These are phyloP conservation scores for Penstemon newberryi DNA, from an alignment of 257 asterid genomes.

Conservation along the genomic window DNA sequence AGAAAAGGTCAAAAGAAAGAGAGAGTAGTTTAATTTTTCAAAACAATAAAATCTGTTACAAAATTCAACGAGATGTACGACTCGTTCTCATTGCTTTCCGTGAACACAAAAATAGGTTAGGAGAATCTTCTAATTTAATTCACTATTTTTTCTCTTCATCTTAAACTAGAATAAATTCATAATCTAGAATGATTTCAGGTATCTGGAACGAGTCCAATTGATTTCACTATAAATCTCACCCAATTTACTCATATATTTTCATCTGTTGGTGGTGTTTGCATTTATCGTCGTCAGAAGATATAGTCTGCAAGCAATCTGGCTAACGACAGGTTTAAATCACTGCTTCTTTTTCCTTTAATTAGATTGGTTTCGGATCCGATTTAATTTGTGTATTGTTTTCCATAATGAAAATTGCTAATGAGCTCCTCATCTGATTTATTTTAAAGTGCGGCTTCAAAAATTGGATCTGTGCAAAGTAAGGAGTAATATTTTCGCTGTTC, in stretches of 20 bases:
- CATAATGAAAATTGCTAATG: not conserved
- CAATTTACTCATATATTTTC: not conserved
- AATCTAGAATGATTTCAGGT: conserved; percentile 2
- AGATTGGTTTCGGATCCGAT: not conserved
- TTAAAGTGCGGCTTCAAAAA: too few relatives aligned
- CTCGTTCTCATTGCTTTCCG: not conserved
- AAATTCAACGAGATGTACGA: not conserved
- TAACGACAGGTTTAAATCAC: conserved; percentile 46
- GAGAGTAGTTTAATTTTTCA: too few relatives aligned
- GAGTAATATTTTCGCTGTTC: too few relatives aligned
- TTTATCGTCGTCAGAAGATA: conserved; percentile 25
- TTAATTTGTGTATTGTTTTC: not conserved
- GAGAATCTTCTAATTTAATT: too few relatives aligned
- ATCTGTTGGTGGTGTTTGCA: not conserved
- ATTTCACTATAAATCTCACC: conserved; percentile 36
- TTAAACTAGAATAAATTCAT: not conserved
- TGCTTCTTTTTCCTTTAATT: not conserved
- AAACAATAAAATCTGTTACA: not conserved
- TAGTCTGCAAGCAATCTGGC: conserved; percentile 60
- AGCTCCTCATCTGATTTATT: too few relatives aligned
- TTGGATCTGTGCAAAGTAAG: too few relatives aligned
- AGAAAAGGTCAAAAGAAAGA: too few relatives aligned
- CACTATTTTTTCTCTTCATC: not conserved
- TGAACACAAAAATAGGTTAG: not conserved
- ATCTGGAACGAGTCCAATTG: conserved; percentile 15